phyloP scores from a whole-genome alignment of 2,329 filamentous ascomycete genomes.

The Talaromyces sp. region DNA sequence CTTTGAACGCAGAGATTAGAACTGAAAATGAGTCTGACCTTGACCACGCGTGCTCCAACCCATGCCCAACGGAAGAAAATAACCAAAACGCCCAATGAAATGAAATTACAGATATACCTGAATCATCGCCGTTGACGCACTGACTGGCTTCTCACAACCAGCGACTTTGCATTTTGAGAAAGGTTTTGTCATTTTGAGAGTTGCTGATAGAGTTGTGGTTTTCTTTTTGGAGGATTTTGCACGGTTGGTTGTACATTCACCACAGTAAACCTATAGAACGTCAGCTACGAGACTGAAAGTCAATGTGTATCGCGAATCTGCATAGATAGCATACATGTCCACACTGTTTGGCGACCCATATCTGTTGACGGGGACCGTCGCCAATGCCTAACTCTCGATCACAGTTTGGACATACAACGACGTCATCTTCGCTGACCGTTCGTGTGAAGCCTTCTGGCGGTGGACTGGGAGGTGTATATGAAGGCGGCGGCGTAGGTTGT shows the following conservation, averaged over 20 bases:
- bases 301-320: background rate
- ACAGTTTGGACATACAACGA: conserved; percentile 82
- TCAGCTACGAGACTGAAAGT: background rate
- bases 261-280: conserved; percentile 45
- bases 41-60: background rate
- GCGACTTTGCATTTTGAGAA: conserved; percentile 45
- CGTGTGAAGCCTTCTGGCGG: conserved; percentile 76
- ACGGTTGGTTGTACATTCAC: conserved; percentile 44
- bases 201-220: conserved; percentile 25
- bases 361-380: conserved; percentile 69
- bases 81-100: conserved; percentile 4
- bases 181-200: conserved; percentile 31
- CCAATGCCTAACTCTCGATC: conserved; percentile 78
- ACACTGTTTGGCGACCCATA: conserved; percentile 87
- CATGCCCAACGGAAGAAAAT: background rate
- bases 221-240: conserved; percentile 29
- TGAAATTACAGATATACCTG: conserved; percentile 45
- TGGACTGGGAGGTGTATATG: conserved; percentile 61
- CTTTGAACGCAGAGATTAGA: background rate
- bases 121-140: conserved; percentile 41
- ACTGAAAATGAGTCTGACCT: background rate
- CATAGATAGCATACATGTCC: conserved; percentile 67
- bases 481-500: conserved; percentile 20
- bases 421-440: conserved; percentile 66
- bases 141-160: conserved; percentile 41